Conservation (phyloP, 257 asterid genomes). For the Jasminum sambac region DNA sequence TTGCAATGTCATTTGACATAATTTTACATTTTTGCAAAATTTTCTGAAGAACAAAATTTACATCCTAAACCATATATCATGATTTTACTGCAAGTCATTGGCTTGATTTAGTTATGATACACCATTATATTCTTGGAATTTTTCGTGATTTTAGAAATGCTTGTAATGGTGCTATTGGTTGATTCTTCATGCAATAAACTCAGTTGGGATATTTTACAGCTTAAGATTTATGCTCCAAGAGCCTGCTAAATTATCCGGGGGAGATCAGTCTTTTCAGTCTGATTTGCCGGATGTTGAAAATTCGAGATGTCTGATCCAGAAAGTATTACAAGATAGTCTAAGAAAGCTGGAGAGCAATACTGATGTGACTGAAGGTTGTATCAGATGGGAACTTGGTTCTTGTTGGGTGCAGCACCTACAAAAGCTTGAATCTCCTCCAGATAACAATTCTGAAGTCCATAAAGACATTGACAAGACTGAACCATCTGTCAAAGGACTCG, state of each 20-base stretch:
- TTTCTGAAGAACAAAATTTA: background rate
- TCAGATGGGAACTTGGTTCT: constrained; percentile 99
- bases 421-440: constrained; percentile 66
- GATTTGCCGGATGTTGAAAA: constrained; percentile 39
- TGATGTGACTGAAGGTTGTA: constrained; percentile 41
- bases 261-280: constrained; percentile 48
- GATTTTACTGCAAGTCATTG: background rate
- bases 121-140: constrained; percentile 8
- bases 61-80: constrained; percentile 13
- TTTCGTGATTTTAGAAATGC: constrained; percentile 5
- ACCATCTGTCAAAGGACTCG: constrained; percentile 86
- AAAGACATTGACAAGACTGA: constrained; percentile 62
- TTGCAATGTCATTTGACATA: constrained; percentile 14
- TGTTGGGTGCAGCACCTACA: constrained; percentile 99
- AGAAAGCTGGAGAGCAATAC: constrained; percentile 43
- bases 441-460: constrained; percentile 43
- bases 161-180: constrained; percentile 8
- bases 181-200: constrained; percentile 22
- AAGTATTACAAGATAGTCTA: constrained; percentile 66
- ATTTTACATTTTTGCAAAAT: constrained; percentile 14
- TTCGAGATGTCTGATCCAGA: constrained; percentile 53
- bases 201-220: constrained; percentile 47
- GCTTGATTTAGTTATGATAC: constrained; percentile 3
- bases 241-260: constrained; percentile 50
- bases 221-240: constrained; percentile 67